These are phyloP conservation scores for Quercus lobata DNA, from an alignment of 331 rosid species.

Conservation along the genomic window DNA sequence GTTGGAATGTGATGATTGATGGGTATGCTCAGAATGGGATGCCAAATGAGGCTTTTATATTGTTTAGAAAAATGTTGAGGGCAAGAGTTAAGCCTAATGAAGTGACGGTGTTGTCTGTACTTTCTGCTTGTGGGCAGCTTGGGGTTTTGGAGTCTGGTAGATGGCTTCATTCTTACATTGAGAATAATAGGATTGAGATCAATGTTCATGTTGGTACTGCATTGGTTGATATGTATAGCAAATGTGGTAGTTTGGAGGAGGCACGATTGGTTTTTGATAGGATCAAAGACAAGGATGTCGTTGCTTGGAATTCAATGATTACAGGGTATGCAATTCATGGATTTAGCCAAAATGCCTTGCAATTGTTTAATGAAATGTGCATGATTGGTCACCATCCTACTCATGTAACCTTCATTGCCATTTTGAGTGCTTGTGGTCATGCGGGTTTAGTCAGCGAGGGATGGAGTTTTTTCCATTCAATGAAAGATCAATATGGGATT, in stretches of 20 bases:
- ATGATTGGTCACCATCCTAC: conserved; percentile 27
- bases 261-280: conserved; percentile 57
- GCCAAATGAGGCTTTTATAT: conserved; percentile 58
- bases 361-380: conserved; percentile 60
- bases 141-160: conserved; percentile 78
- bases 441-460: conserved; percentile 70
- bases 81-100: conserved; percentile 59
- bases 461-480: conserved; percentile 43
- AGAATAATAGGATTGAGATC: conserved; percentile 36
- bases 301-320: conserved; percentile 82
- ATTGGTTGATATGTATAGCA: conserved; percentile 79
- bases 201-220: conserved; percentile 68
- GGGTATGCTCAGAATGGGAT: conserved; percentile 71
- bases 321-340: conserved; percentile 78
- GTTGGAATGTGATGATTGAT: conserved; percentile 93
- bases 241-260: conserved; percentile 75
- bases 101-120: conserved; percentile 58
- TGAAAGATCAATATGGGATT: conserved; percentile 48
- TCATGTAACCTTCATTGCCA: conserved; percentile 61
- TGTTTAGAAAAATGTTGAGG: conserved; percentile 62
- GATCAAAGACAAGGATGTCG: conserved; percentile 51
- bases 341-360: conserved; percentile 52
- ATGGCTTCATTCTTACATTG: conserved; percentile 68
- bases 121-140: conserved; percentile 82
- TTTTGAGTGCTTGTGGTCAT: conserved; percentile 72